A percentile compares a stretch with the other conserved stretches of the same genome.
phyloP scores from a whole-genome alignment of 73 alveolate genomes.

The Stentor roeselii region DNA sequence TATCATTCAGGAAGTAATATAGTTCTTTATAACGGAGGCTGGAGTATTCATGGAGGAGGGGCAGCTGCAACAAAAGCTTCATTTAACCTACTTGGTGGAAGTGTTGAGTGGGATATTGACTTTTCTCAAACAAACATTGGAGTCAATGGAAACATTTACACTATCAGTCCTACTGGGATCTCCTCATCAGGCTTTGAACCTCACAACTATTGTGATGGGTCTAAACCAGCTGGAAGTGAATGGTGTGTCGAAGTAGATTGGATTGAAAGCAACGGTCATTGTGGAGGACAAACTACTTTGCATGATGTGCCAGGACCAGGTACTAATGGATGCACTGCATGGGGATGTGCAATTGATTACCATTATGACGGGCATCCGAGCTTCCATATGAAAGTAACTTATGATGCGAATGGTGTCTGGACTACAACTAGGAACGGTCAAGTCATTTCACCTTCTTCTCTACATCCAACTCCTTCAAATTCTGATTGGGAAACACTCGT shows the following conservation, averaged over 20 bases:
- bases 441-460: background rate
- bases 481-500: background rate
- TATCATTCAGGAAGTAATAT: background rate
- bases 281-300: slow-evolving; percentile 7
- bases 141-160: background rate
- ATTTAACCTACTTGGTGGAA: background rate
- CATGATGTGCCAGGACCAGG: slow-evolving; percentile 4
- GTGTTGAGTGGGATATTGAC: slow-evolving; percentile 7
- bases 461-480: background rate
- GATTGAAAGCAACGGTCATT: slow-evolving; percentile 1
- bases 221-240: background rate
- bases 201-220: background rate
- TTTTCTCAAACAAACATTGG: background rate
- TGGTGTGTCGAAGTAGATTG: slow-evolving; percentile 7
- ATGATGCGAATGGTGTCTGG: slow-evolving; percentile 2
- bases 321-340: background rate
- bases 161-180: background rate
- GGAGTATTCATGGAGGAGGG: slow-evolving; percentile 6
- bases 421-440: slow-evolving; percentile 1
- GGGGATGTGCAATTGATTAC: background rate
- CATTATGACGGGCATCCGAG: background rate
- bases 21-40: background rate
- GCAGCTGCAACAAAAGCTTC: background rate
- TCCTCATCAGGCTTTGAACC: background rate
- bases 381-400: background rate